Evolutionary conservation across 495 filamentous ascomycete genomes (phyloP).

Genomic region (Ramalina intermedia): DNA sequence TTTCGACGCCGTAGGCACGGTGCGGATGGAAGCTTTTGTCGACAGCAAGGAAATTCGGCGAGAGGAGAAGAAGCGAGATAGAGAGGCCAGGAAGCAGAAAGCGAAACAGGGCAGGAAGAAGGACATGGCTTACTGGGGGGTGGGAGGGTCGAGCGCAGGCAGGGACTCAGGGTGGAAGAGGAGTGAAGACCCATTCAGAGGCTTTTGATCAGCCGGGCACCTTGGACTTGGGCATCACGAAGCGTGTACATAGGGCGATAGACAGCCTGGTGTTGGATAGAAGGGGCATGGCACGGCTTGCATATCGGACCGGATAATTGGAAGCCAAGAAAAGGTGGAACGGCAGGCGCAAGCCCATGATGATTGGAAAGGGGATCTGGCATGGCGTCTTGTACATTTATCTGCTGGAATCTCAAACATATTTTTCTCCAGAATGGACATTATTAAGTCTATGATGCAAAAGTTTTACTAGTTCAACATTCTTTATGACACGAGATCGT

Average conservation of each 20-base stretch:
- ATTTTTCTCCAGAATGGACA: too few relatives aligned
- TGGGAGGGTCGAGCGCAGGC: not conserved
- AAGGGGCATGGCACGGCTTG: not conserved
- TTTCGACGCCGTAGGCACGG: slow-evolving; percentile 64
- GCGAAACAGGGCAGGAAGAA: slow-evolving; percentile 9
- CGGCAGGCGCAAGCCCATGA: not conserved
- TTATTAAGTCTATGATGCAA: too few relatives aligned
- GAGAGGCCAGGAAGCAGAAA: slow-evolving; percentile 1
- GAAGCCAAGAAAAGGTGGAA: not conserved
- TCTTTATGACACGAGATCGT: too few relatives aligned
- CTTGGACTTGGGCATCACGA: too few relatives aligned
- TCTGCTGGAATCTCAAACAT: too few relatives aligned
- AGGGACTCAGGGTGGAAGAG: not conserved
- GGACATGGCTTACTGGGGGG: slow-evolving; percentile 15
- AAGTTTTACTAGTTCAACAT: too few relatives aligned
- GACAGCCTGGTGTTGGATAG: not conserved
- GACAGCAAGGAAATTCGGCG: slow-evolving; percentile 28
- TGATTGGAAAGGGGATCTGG: too few relatives aligned
- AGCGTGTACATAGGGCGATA: too few relatives aligned
- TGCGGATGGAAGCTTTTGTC: slow-evolving; percentile 95
- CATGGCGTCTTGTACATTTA: too few relatives aligned
- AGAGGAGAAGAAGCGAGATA: not conserved
- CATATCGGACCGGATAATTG: not conserved
- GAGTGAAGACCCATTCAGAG: slow-evolving; percentile 12
- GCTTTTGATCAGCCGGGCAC: slow-evolving; percentile 1